Evolutionary conservation across 2,329 filamentous ascomycete genomes (phyloP).

Genomic region (Verticillium longisporum): DNA sequence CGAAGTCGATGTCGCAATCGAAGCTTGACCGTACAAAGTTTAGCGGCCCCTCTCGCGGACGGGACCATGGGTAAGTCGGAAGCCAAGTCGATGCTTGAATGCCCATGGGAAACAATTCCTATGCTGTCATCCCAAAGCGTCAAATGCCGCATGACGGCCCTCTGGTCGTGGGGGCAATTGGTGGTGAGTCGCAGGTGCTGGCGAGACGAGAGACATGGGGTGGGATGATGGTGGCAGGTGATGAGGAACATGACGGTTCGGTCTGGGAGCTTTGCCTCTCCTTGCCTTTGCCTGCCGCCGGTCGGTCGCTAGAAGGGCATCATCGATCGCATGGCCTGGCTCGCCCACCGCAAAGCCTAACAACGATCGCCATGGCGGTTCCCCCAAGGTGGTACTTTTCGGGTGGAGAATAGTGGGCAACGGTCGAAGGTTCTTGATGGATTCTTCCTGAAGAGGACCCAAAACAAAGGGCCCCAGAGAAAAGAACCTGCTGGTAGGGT

Average conservation of each 20-base stretch:
- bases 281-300: background rate
- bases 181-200: background rate
- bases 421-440: background rate
- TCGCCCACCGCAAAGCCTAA: background rate
- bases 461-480: background rate
- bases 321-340: background rate
- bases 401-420: background rate
- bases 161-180: background rate
- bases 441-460: background rate
- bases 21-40: constrained; percentile 12
- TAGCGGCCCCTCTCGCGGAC: constrained; percentile 2
- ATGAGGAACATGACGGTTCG: background rate
- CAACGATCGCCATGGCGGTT: background rate
- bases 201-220: background rate
- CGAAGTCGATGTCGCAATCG: constrained; percentile 18
- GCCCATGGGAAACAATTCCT: background rate
- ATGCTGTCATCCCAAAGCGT: background rate
- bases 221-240: background rate
- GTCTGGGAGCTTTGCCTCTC: background rate
- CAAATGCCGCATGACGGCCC: background rate
- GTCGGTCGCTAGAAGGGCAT: too few relatives aligned
- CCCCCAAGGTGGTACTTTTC: background rate
- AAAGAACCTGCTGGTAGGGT: background rate
- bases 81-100: background rate
- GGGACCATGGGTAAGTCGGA: background rate